Percentiles rank a stretch among this genome's conserved stretches.
These are phyloP conservation scores for Cerioporus squamosus DNA, from an alignment of 1,284 basidiomycete genomes.

Conservation along the genomic window DNA sequence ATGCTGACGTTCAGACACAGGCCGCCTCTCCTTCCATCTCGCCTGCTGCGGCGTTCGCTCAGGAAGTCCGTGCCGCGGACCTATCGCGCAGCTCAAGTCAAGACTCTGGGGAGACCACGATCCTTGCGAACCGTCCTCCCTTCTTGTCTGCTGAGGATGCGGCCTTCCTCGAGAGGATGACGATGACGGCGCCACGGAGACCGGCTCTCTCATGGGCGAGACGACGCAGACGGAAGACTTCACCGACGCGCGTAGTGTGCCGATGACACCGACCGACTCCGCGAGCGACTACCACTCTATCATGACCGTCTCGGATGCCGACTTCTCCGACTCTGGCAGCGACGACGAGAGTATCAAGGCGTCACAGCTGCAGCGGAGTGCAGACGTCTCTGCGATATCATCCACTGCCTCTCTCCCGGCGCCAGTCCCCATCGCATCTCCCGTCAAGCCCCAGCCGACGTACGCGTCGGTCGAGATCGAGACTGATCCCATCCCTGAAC, in stretches of 20 bases:
- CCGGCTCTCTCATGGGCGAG: slow-evolving; percentile 54
- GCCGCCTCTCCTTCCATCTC: slow-evolving; percentile 1
- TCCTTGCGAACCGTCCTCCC: slow-evolving; percentile 42
- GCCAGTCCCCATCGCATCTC: slow-evolving; percentile 6
- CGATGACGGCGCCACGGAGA: slow-evolving; percentile 65
- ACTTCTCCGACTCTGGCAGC: slow-evolving; percentile 45
- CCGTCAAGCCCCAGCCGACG: slow-evolving; percentile 22
- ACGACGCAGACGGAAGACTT: slow-evolving; percentile 81
- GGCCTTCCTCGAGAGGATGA: slow-evolving; percentile 46
- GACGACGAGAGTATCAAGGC: slow-evolving; percentile 73
- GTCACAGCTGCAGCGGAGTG: slow-evolving; percentile 48
- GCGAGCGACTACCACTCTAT: slow-evolving; percentile 78
- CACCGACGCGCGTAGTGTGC: slow-evolving; percentile 78
- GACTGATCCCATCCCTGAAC: slow-evolving; percentile 19
- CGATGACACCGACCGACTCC: slow-evolving; percentile 59
- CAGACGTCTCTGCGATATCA: slow-evolving; percentile 32
- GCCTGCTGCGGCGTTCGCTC: slow-evolving; percentile 21
- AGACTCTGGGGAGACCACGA: slow-evolving; percentile 48
- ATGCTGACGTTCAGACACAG: slow-evolving; percentile 42
- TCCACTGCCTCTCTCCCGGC: slow-evolving; percentile 22
- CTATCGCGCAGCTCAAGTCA: slow-evolving; percentile 33
- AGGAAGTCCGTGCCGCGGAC: slow-evolving; percentile 16
- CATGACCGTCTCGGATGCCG: slow-evolving; percentile 72
- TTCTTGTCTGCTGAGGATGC: slow-evolving; percentile 38
- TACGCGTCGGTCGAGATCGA: slow-evolving; percentile 45